Evolutionary conservation across 352 stramenopile species (phyloP).

Genomic region (Globisporangium mamillatum): DNA sequence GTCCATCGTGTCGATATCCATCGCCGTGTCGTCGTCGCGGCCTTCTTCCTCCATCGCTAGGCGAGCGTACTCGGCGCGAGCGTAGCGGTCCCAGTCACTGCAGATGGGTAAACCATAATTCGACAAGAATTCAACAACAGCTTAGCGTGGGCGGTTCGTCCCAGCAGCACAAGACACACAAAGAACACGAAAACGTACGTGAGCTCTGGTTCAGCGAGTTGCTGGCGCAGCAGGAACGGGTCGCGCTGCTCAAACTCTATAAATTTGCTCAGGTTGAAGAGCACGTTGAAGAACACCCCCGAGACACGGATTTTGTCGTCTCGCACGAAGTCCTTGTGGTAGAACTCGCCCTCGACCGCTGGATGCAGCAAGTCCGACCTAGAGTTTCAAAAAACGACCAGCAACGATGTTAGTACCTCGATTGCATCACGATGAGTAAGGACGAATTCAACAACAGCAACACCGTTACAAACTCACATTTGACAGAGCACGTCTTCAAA

Average conservation of each 20-base stretch:
- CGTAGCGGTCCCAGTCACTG: conserved; percentile 98
- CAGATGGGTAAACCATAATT: background rate
- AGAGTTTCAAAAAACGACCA: conserved; percentile 17
- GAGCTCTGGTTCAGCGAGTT: conserved; percentile 84
- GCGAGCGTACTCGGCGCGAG: conserved; percentile 95
- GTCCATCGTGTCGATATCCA: conserved; percentile 90
- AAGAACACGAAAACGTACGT: conserved; percentile 49
- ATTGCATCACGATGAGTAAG: background rate
- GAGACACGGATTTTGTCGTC: conserved; percentile 89
- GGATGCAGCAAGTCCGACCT: conserved; percentile 81
- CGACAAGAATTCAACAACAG: too few relatives aligned
- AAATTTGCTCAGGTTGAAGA: conserved; percentile 99
- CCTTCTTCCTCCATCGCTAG: conserved; percentile 97
- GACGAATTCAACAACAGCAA: background rate
- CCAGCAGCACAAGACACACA: background rate
- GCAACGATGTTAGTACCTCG: conserved; percentile 27
- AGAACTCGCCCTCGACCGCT: conserved; percentile 74
- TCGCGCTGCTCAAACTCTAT: conserved; percentile 98
- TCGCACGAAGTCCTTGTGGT: conserved; percentile 75
- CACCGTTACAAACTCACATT: conserved; percentile 84
- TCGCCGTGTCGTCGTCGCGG: conserved; percentile 83
- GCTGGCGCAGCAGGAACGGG: conserved; percentile 95
- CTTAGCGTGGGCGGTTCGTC: too few relatives aligned
- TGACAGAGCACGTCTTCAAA: conserved; percentile 99
- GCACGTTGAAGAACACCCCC: conserved; percentile 97